Conservation (phyloP, 257 asterid species). For the Nicotiana sylvestris region DNA sequence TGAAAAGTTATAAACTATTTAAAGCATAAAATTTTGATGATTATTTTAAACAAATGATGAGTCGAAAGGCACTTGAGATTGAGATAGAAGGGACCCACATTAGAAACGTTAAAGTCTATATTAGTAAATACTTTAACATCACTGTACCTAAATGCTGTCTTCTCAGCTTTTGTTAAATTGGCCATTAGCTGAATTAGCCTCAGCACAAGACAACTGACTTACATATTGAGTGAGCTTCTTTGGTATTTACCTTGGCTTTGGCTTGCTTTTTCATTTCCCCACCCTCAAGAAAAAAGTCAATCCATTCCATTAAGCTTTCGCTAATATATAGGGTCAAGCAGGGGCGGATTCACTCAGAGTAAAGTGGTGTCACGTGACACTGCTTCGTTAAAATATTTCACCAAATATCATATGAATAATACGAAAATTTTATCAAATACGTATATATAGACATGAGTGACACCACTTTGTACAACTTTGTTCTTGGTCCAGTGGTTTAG, state of each 20-base stretch:
- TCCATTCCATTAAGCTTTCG: too few relatives aligned
- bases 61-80: slow-evolving; percentile 48
- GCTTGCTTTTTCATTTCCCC: not conserved
- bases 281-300: not conserved
- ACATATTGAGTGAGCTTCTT: not conserved
- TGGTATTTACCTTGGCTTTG: not conserved
- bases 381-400: too few relatives aligned
- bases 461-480: too few relatives aligned
- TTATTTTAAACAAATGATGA: slow-evolving; percentile 37
- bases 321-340: too few relatives aligned
- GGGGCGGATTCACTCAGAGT: too few relatives aligned
- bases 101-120: slow-evolving; percentile 5
- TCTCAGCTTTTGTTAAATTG: not conserved
- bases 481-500: too few relatives aligned
- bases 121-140: slow-evolving; percentile 16
- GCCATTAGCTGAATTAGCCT: slow-evolving; percentile 9
- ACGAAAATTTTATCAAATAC: too few relatives aligned
- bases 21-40: slow-evolving; percentile 24
- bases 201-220: too few relatives aligned
- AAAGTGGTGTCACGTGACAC: too few relatives aligned
- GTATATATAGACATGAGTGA: too few relatives aligned
- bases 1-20: slow-evolving; percentile 27
- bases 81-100: slow-evolving; percentile 47
- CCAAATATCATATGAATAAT: too few relatives aligned
- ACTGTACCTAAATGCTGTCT: slow-evolving; percentile 24